Evolutionary conservation across 306 rosid species (phyloP), one percentile per base, ranked within the genome.

Genomic region (Vigna unguiculata): DNA sequence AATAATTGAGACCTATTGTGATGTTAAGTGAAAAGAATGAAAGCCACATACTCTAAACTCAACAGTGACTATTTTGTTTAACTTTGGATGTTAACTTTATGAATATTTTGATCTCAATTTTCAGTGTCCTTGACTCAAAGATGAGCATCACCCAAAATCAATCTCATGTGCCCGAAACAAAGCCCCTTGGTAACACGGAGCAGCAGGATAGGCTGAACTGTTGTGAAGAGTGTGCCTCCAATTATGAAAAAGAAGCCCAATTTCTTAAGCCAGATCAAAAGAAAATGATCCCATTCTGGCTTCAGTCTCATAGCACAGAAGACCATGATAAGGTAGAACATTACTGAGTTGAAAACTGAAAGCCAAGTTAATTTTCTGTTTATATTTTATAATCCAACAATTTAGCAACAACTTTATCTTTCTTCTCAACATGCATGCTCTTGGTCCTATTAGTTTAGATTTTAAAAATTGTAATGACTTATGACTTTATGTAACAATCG

Each of bases 221-320:
- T 83, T 90, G 96, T 69, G 72, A 76, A 46, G 96, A 93, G 83
- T 91, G 96, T 85, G 76, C 86, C 78, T 81, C 89, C 55, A 78
- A 84, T 72, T 90, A 76, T 60, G 93, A 88, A 47, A 89, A 91
- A 67, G 96, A 91, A 81, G 85, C 89, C 69, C 91, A 90, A 10
- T 43, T 81, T 80, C 68, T 86, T 59, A 84, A 70, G 63, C 74
- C 94, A 41, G 76, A 80, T 77, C 88, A 82, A 61, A 85, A 85
- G 54, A 91, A 89, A 74, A 82, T 54, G 34, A 62, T 93, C 83
- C 96, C 96, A 51, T 74, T 89, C 71, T 93, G 96, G 98, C 91
- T 93, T 77, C 96, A 86, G 80, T 88, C 91, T 62, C 91, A 84
- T 79, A 83, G 79, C 76, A 75, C 80, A 9, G 80, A 88, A 73